Evolutionary conservation across 257 asterid species (phyloP).

Genomic region (Scutellaria galericulata): DNA sequence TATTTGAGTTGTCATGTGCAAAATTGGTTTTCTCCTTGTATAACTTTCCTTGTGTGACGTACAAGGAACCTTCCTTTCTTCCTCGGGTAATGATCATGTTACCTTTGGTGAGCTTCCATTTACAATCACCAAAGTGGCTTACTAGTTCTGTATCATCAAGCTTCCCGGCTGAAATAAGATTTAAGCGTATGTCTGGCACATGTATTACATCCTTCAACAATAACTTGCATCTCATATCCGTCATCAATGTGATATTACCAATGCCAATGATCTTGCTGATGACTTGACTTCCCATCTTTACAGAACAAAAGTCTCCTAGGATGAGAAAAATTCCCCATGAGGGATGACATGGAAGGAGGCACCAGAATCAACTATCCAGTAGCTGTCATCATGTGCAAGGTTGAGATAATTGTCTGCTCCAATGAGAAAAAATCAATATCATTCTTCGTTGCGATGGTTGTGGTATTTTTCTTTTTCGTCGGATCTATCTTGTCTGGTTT

Average conservation of each 20-base stretch:
- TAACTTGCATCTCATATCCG: not conserved
- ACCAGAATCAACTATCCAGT: no score
- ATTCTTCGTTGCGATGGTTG: not conserved
- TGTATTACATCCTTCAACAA: conserved; percentile 13
- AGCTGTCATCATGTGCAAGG: no score
- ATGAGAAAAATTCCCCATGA: not conserved
- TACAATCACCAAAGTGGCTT: not conserved
- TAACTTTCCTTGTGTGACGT: conserved; percentile 7
- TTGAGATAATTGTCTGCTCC: not conserved
- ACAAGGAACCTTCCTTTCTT: not conserved
- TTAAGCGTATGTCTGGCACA: conserved; percentile 15
- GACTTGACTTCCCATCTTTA: not conserved
- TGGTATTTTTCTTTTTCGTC: not conserved
- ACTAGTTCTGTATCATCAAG: conserved; percentile 7
- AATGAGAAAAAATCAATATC: not conserved
- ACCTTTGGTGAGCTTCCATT: conserved; percentile 22
- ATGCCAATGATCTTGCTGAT: not conserved
- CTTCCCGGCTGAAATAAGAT: conserved; percentile 6
- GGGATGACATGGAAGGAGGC: no score
- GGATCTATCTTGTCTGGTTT: not conserved
- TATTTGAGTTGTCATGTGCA: not conserved
- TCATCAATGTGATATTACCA: not conserved
- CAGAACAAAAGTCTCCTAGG: not conserved
- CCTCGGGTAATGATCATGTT: not conserved
- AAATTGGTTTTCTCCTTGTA: no score